Conservation (phyloP, 345 rosid genomes). For the Garcia nutans region DNA sequence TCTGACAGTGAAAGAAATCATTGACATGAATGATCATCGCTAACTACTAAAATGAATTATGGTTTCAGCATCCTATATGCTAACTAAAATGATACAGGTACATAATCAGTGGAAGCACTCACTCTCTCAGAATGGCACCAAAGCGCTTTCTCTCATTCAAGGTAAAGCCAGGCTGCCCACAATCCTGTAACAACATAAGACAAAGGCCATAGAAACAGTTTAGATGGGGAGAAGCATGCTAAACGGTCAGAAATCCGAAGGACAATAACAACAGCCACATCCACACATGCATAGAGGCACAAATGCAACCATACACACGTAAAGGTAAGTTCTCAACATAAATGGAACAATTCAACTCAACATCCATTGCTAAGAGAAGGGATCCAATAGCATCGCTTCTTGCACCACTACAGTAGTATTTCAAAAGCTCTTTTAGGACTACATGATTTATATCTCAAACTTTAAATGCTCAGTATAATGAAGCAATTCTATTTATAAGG, state of each 20-base stretch:
- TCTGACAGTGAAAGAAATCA: neutral
- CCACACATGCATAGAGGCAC: neutral
- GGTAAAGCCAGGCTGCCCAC: conserved; percentile 97
- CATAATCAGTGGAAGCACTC: conserved; percentile 18
- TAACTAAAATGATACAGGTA: conserved; percentile 2
- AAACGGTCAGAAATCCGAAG: neutral
- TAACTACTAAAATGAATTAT: conserved; percentile 1
- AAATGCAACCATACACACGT: neutral
- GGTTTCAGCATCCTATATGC: conserved; percentile 1
- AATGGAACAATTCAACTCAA: neutral
- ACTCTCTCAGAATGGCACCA: conserved; percentile 74
- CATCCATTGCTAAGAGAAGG: conserved; percentile 2
- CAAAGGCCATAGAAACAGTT: neutral
- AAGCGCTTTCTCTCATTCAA: conserved; percentile 88
- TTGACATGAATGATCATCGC: neutral
- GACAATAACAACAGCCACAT: neutral
- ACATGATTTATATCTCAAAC: neutral
- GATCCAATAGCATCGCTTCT: neutral
- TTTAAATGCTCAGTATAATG: neutral
- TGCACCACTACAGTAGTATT: neutral
- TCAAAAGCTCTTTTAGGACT: neutral
- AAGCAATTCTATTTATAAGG: neutral
- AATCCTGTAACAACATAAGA: conserved; percentile 53
- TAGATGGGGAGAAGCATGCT: neutral
- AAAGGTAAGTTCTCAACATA: neutral